These are phyloP conservation scores for Amylocystis lapponica DNA, from an alignment of 768 basidiomycete species.

Conservation along the genomic window DNA sequence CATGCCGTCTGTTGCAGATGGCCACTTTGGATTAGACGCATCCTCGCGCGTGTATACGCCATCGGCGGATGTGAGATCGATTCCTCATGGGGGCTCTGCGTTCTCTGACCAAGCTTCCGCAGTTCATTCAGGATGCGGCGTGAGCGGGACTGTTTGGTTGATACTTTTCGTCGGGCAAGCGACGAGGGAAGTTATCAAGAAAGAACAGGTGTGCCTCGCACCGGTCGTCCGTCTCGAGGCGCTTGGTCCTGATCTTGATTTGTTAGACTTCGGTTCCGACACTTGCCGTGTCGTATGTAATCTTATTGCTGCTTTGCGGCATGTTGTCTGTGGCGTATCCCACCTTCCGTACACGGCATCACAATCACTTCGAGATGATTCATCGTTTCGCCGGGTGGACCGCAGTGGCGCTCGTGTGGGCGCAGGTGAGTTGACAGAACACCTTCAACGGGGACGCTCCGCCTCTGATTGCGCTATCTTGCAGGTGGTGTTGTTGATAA, in stretches of 20 bases:
- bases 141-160: constrained; percentile 50
- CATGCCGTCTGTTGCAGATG: constrained; percentile 36
- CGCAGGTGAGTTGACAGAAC: constrained; percentile 34
- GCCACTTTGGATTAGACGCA: constrained; percentile 48
- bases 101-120: constrained; percentile 13
- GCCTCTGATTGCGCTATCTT: constrained; percentile 15
- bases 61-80: constrained; percentile 43
- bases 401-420: constrained; percentile 47
- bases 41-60: constrained; percentile 52
- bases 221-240: constrained; percentile 34
- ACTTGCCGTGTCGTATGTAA: constrained; percentile 45
- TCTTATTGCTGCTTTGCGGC: constrained; percentile 40
- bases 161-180: constrained; percentile 44
- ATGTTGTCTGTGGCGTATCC: constrained; percentile 52
- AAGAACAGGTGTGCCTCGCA: constrained; percentile 22
- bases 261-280: constrained; percentile 42
- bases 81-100: constrained; percentile 29
- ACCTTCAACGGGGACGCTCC: background rate
- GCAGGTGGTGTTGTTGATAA: constrained; percentile 45
- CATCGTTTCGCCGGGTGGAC: constrained; percentile 58
- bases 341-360: constrained; percentile 37
- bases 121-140: constrained; percentile 53
- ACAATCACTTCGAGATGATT: constrained; percentile 48
- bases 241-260: constrained; percentile 33
- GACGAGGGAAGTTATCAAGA: constrained; percentile 40